Evolutionary conservation across 441 rosid species (phyloP).

Genomic region (Jatropha podagrica): DNA sequence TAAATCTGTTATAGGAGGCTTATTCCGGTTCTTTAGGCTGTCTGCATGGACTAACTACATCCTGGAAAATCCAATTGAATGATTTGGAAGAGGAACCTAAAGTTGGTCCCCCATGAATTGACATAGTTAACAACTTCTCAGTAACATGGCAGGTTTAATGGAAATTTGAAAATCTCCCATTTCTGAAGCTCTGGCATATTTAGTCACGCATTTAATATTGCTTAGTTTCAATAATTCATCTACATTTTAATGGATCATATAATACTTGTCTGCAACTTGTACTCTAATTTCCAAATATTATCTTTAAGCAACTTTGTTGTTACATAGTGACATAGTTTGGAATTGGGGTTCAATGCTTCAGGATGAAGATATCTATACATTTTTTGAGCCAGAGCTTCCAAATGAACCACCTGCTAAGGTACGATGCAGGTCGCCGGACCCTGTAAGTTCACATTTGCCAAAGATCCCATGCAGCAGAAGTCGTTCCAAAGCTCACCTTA

Average conservation of each 20-base stretch:
- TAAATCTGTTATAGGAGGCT: neutral
- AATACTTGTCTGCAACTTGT: neutral
- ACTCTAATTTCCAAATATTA: neutral
- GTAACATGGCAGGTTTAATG: neutral
- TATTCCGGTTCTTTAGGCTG: neutral
- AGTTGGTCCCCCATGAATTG: neutral
- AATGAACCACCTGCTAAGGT: conserved; percentile 26
- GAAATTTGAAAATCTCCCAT: neutral
- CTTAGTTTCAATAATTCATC: neutral
- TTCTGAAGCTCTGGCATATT: neutral
- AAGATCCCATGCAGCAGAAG: conserved; percentile 29
- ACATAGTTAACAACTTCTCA: neutral
- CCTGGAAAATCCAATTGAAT: neutral
- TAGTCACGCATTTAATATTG: neutral
- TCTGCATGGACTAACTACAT: neutral
- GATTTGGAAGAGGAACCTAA: neutral
- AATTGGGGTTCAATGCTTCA: conserved; percentile 28
- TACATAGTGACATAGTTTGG: neutral
- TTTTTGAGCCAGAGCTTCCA: conserved; percentile 78
- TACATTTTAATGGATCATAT: neutral
- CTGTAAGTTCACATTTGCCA: conserved; percentile 31
- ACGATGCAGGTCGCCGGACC: conserved; percentile 36
- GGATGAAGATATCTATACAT: conserved; percentile 78
- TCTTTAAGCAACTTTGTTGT: neutral
- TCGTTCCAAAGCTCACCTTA: conserved; percentile 35